These are phyloP conservation scores for Mediolabrus comicus DNA, from an alignment of 108 stramenopile species.

Conservation along the genomic window DNA sequence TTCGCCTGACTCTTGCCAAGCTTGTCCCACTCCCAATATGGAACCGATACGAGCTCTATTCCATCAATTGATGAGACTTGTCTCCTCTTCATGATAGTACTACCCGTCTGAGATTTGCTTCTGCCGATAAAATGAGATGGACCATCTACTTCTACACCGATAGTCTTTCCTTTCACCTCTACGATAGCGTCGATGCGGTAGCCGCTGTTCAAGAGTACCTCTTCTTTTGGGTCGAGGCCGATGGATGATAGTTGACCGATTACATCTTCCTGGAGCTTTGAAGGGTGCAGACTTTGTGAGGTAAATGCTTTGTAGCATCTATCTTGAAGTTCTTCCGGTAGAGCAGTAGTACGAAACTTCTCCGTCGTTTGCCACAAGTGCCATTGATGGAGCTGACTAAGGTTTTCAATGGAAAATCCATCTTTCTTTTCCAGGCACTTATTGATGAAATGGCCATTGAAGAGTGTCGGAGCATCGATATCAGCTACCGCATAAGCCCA, in stretches of 20 bases:
- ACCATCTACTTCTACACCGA: constrained; percentile 23
- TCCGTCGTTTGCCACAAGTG: constrained; percentile 15
- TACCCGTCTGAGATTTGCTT: background rate
- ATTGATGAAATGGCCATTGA: constrained; percentile 21
- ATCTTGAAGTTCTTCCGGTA: constrained; percentile 6
- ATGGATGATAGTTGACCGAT: background rate
- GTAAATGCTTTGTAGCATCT: constrained; percentile 18
- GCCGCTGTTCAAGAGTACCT: constrained; percentile 2
- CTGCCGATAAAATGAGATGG: constrained; percentile 14
- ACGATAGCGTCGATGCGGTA: constrained; percentile 15
- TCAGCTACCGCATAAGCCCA: constrained; percentile 44
- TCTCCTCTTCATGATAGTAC: background rate
- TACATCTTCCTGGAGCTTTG: constrained; percentile 11
- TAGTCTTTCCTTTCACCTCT: background rate
- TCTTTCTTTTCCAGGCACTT: constrained; percentile 10
- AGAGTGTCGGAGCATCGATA: constrained; percentile 18
- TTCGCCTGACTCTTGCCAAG: no score
- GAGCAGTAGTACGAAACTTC: background rate
- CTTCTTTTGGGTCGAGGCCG: constrained; percentile 4
- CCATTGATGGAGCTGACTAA: constrained; percentile 46
- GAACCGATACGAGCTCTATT: background rate
- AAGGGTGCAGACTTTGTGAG: background rate
- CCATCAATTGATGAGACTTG: background rate
- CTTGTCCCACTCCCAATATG: background rate
- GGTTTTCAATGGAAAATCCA: constrained; percentile 14